phyloP scores from a whole-genome alignment of 225 moss, liverwort and hornwort species.

The Polytrichum formosum region DNA sequence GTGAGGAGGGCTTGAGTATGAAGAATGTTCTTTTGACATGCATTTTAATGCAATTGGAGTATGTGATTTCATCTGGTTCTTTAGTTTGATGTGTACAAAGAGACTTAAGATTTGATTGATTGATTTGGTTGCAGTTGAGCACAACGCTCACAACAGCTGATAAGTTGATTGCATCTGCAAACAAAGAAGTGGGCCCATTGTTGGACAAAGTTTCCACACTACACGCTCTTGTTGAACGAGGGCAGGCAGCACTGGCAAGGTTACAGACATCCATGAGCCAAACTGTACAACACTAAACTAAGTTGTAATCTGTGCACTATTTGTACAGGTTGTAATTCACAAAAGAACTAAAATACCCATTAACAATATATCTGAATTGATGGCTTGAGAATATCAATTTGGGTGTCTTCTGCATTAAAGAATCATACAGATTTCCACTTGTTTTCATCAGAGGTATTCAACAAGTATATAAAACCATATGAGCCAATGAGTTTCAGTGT shows the following conservation, averaged over 20 bases:
- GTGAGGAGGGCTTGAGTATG: not conserved
- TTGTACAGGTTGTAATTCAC: no score
- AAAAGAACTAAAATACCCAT: no score
- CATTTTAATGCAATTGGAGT: not conserved
- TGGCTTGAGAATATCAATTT: no score
- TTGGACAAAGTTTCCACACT: constrained; percentile 37
- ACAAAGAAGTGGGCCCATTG: constrained; percentile 38
- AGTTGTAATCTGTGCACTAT: not conserved
- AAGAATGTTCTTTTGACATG: not conserved
- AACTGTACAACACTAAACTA: constrained; percentile 5
- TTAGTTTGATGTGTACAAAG: not conserved
- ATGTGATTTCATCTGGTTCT: not conserved
- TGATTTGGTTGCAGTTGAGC: constrained; percentile 31
- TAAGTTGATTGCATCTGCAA: constrained; percentile 41
- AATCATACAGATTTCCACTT: no score
- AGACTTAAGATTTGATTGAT: not conserved
- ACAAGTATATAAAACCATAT: no score
- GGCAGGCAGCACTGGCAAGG: constrained; percentile 33
- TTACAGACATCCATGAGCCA: constrained; percentile 30
- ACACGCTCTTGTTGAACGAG: constrained; percentile 44
- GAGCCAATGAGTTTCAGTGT: no score
- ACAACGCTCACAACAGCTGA: constrained; percentile 40
- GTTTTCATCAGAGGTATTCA: no score
- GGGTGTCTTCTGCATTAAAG: no score
- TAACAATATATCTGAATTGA: no score